Percentiles rank a stretch among this genome's conserved stretches.
phyloP scores from a whole-genome alignment of 495 filamentous ascomycete genomes.

The Penicillium turbatum region DNA sequence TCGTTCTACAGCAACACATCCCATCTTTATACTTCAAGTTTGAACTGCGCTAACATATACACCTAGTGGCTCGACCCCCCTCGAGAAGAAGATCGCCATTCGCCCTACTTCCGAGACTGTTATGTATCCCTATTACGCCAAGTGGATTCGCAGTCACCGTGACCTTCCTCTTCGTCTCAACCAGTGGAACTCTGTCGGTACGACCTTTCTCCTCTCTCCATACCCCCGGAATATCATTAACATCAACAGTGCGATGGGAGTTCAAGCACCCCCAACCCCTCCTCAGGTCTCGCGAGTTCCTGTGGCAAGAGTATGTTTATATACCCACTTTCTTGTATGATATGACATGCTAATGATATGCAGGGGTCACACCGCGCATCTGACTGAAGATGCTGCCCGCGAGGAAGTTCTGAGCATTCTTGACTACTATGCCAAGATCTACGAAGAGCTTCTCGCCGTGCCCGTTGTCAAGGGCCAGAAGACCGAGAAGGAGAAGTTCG shows the following conservation, averaged over 20 bases:
- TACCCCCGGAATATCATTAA: background rate
- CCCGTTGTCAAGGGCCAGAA: constrained; percentile 89
- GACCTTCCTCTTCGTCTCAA: constrained; percentile 90
- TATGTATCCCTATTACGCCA: constrained; percentile 93
- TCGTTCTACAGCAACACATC: constrained; percentile 5
- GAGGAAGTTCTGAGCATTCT: constrained; percentile 88
- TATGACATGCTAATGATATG: background rate
- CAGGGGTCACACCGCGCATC: constrained; percentile 84
- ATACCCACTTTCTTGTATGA: background rate
- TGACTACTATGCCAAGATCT: constrained; percentile 86
- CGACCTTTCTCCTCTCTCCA: background rate
- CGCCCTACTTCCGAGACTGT: constrained; percentile 93
- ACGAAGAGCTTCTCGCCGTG: constrained; percentile 88
- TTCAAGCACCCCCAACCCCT: constrained; percentile 97
- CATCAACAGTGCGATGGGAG: constrained; percentile 82
- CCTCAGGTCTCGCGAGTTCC: constrained; percentile 85
- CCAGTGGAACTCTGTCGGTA: constrained; percentile 92
- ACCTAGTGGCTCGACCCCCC: constrained; percentile 66
- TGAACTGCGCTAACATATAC: constrained; percentile 9
- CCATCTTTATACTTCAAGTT: background rate
- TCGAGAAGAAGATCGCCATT: constrained; percentile 93
- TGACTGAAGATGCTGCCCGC: constrained; percentile 70
- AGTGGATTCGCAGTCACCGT: constrained; percentile 92
- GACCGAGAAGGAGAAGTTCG: constrained; percentile 90
- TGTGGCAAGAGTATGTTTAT: constrained; percentile 75